Conservation (phyloP, 495 filamentous ascomycete genomes). For the Chlorociboria aeruginascens region DNA sequence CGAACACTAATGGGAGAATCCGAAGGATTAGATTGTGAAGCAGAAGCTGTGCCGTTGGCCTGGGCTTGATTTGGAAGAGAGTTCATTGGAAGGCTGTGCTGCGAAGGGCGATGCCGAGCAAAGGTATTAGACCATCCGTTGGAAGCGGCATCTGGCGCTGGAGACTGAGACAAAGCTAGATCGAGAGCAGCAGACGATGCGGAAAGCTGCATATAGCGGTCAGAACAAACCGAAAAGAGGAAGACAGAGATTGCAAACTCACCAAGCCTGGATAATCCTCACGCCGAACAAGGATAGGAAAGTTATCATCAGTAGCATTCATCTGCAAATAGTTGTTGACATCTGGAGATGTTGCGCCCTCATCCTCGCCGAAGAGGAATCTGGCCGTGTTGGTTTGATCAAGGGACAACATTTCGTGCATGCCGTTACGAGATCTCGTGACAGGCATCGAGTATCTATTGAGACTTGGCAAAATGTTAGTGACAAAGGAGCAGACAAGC, state of each 20-base stretch:
- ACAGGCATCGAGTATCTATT: constrained; percentile 89
- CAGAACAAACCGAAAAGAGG: constrained; percentile 17
- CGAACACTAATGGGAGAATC: constrained; percentile 30
- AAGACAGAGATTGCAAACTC: constrained; percentile 1
- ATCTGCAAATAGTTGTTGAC: constrained; percentile 60
- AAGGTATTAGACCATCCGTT: constrained; percentile 50
- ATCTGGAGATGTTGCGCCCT: constrained; percentile 45
- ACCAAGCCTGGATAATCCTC: constrained; percentile 15
- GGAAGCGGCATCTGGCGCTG: constrained; percentile 40
- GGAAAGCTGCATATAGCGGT: constrained; percentile 46
- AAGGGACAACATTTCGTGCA: constrained; percentile 39
- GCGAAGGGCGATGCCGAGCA: constrained; percentile 49
- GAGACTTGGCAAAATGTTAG: constrained; percentile 34
- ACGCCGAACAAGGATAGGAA: constrained; percentile 37
- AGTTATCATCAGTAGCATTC: constrained; percentile 67
- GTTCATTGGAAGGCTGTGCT: constrained; percentile 63
- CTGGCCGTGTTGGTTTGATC: constrained; percentile 68
- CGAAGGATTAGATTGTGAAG: constrained; percentile 7
- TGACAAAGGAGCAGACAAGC: constrained; percentile 8
- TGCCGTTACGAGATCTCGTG: constrained; percentile 49
- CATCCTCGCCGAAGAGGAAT: constrained; percentile 78
- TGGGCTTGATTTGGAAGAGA: constrained; percentile 21
- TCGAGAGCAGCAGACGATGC: constrained; percentile 73
- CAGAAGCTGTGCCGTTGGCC: constrained; percentile 9
- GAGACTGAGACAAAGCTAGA: constrained; percentile 58